phyloP scores from a whole-genome alignment of 2,329 filamentous ascomycete genomes.

The Claviceps monticola region DNA sequence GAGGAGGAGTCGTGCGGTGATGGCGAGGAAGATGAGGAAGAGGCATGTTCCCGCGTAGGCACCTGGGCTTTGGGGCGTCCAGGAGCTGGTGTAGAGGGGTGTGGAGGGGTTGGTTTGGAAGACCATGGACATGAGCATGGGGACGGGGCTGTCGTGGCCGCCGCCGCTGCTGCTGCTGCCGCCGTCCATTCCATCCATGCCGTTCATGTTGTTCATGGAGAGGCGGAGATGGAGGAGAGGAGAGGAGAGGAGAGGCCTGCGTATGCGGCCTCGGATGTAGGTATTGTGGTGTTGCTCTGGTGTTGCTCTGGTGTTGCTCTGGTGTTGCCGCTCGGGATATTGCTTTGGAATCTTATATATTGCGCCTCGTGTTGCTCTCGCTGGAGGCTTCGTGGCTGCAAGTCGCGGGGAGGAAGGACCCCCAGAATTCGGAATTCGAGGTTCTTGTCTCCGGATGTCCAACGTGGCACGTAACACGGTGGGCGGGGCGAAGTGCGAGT shows the following conservation, averaged over 20 bases:
- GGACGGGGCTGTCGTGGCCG: slow-evolving; percentile 3
- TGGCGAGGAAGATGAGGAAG: slow-evolving; percentile 68
- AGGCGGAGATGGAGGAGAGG: background rate
- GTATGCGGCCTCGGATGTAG: background rate
- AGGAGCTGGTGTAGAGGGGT: slow-evolving; percentile 45
- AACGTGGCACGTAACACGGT: no score
- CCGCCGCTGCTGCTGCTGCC: slow-evolving; percentile 2
- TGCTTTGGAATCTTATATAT: no score
- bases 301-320: no score
- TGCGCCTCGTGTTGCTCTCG: no score
- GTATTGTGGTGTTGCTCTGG: no score
- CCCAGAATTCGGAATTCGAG: no score
- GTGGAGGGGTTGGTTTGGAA: slow-evolving; percentile 46
- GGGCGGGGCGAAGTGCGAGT: no score
- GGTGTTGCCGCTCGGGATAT: no score
- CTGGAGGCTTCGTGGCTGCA: no score
- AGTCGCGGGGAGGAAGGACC: no score
- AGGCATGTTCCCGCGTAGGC: slow-evolving; percentile 82
- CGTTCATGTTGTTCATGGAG: slow-evolving; percentile 12
- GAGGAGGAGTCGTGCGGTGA: slow-evolving; percentile 54
- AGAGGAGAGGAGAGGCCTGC: background rate
- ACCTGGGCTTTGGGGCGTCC: slow-evolving; percentile 58
- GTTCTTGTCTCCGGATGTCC: no score
- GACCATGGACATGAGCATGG: slow-evolving; percentile 29
- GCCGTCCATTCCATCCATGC: slow-evolving; percentile 7